Evolutionary conservation across 2,329 filamentous ascomycete genomes (phyloP).

Genomic region (Penicillium sp.): DNA sequence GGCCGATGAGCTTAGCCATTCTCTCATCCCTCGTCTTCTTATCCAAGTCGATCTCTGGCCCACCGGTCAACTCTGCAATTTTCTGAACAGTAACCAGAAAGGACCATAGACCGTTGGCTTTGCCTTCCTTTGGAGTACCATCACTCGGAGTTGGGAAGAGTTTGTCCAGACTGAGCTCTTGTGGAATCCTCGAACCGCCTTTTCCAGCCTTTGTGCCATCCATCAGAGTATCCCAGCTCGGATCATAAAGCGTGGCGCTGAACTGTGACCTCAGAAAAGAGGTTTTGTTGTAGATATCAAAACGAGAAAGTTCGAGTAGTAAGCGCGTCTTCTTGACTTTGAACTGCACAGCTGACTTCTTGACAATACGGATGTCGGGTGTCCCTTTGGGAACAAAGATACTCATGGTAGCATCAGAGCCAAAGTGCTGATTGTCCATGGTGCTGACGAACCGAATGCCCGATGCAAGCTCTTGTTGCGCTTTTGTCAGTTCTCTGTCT

Average conservation of each 20-base stretch:
- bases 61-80: constrained; percentile 19
- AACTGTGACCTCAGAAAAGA: constrained; percentile 25
- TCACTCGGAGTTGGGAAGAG: constrained; percentile 30
- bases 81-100: constrained; percentile 33
- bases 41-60: neutral
- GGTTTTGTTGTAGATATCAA: constrained; percentile 29
- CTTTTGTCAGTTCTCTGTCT: constrained; percentile 6
- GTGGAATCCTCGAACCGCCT: neutral
- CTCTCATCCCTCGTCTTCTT: neutral
- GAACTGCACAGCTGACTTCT: constrained; percentile 38
- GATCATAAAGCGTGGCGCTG: constrained; percentile 34
- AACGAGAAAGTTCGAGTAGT: constrained; percentile 40
- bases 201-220: constrained; percentile 15
- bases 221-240: constrained; percentile 38
- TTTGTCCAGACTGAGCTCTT: constrained; percentile 22
- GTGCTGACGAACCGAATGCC: constrained; percentile 3
- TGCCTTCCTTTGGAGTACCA: constrained; percentile 10
- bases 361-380: constrained; percentile 29
- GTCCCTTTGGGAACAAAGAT: constrained; percentile 24
- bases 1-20: constrained; percentile 13
- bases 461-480: constrained; percentile 13
- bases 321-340: constrained; percentile 36
- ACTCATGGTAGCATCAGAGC: constrained; percentile 20
- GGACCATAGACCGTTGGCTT: constrained; percentile 29
- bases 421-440: neutral